Percentiles rank a stretch among this genome's conserved stretches.
Conservation (phyloP, 306 rosid species). For the Alnus glutinosa region DNA sequence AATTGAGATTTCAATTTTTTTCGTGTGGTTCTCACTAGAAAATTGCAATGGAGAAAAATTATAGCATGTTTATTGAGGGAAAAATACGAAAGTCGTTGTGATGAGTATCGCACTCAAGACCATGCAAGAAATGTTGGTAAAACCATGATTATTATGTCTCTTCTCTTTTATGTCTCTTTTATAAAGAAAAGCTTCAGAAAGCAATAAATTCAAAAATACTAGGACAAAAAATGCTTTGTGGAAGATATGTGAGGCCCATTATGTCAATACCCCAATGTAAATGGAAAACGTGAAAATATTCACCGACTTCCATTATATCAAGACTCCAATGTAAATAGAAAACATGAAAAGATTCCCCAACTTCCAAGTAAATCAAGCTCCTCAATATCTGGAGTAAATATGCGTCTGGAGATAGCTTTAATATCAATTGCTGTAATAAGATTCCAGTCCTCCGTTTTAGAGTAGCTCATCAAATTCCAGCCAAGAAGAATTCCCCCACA, state of each 20-base stretch:
- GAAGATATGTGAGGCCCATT: no score
- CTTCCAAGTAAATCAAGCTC: not conserved
- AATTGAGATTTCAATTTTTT: constrained; percentile 1
- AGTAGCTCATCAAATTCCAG: not conserved
- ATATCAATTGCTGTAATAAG: no score
- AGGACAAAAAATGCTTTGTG: no score
- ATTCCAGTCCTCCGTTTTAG: not conserved
- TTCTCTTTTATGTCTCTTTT: no score
- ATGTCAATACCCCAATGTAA: no score
- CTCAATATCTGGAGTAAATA: not conserved
- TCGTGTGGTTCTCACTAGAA: not conserved
- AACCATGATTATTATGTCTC: not conserved
- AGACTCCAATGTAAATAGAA: not conserved
- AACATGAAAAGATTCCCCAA: not conserved
- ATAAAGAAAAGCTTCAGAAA: no score
- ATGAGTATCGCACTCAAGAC: not conserved
- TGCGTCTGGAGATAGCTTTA: not conserved
- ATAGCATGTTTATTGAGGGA: not conserved
- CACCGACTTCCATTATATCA: not conserved
- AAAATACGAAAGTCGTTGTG: not conserved
- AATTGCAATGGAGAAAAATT: not conserved
- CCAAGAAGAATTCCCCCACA: no score
- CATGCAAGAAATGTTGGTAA: not conserved
- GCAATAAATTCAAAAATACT: no score
- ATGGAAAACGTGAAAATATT: not conserved